A percentile compares a stretch with the other conserved stretches of the same genome.
Conservation (phyloP, 306 rosid genomes). For the Lathyrus aphaca region DNA sequence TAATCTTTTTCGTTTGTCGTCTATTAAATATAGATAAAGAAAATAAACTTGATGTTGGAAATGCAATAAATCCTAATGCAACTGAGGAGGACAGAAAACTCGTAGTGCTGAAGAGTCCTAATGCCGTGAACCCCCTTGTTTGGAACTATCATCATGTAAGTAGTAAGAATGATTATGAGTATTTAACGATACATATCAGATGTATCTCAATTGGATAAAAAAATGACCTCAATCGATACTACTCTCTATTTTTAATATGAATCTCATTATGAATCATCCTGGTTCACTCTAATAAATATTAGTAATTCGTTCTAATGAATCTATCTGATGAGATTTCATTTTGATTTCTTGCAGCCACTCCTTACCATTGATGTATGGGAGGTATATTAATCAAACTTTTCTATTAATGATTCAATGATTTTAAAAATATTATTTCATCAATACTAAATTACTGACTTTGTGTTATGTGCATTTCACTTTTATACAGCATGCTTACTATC, state of each 20-base stretch:
- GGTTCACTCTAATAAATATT: not conserved
- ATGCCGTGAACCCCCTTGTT: conserved; percentile 86
- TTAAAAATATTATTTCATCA: conserved; percentile 27
- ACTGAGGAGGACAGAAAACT: conserved; percentile 75
- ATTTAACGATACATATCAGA: not conserved
- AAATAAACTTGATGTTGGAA: conserved; percentile 68
- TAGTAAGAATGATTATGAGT: conserved; percentile 13
- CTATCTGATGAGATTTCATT: conserved; percentile 34
- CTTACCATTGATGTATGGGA: conserved; percentile 95
- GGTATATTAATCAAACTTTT: conserved; percentile 57
- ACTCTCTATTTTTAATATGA: not conserved
- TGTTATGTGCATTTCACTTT: conserved; percentile 28
- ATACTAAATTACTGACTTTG: conserved; percentile 39
- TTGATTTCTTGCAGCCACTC: conserved; percentile 74
- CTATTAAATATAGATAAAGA: conserved; percentile 57
- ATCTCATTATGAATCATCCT: not conserved
- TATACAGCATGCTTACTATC: conserved; percentile 92
- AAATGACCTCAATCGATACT: not conserved
- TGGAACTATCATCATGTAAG: conserved; percentile 77
- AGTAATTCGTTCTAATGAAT: not conserved
- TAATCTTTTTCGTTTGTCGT: not conserved
- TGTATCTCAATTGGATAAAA: not conserved
- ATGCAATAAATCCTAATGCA: conserved; percentile 69
- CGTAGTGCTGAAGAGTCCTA: conserved; percentile 78
- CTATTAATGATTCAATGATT: conserved; percentile 6